Conservation (phyloP, 2,329 filamentous ascomycete genomes). For the Akanthomyces dipterigenus region DNA sequence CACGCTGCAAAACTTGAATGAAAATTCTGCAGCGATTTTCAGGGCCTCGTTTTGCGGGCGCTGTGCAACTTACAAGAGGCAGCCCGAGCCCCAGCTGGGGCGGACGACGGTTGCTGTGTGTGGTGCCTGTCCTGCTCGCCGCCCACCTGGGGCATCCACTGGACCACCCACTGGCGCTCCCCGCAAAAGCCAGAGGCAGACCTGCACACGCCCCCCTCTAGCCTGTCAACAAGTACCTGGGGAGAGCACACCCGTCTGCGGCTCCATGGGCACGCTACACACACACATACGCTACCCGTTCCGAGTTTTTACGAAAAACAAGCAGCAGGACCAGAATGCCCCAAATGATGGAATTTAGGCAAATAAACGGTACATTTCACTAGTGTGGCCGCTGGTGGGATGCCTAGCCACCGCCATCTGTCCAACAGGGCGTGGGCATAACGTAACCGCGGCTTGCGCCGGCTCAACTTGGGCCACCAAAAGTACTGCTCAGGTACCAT, state of each 20-base stretch:
- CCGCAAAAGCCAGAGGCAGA: slow-evolving; percentile 3
- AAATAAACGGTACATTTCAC: neutral
- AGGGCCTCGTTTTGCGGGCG: neutral
- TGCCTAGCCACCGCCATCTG: too few relatives aligned
- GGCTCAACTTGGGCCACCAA: neutral
- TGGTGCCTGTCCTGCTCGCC: neutral
- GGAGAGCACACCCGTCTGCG: neutral
- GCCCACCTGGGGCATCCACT: neutral
- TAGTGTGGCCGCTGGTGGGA: neutral
- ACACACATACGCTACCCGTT: neutral
- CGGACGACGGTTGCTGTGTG: neutral
- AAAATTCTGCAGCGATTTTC: neutral
- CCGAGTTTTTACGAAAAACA: slow-evolving; percentile 8
- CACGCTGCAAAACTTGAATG: neutral
- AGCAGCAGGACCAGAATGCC: neutral
- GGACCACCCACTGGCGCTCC: neutral
- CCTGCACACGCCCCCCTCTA: neutral
- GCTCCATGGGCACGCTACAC: neutral
- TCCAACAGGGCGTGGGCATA: neutral
- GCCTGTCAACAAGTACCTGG: too few relatives aligned
- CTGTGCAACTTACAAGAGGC: slow-evolving; percentile 1
- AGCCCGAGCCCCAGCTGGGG: neutral
- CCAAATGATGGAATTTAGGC: neutral
- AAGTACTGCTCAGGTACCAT: neutral
- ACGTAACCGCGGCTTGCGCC: slow-evolving; percentile 3